Conservation (phyloP, 2,329 filamentous ascomycete species). For the Albifimbria verrucaria region DNA sequence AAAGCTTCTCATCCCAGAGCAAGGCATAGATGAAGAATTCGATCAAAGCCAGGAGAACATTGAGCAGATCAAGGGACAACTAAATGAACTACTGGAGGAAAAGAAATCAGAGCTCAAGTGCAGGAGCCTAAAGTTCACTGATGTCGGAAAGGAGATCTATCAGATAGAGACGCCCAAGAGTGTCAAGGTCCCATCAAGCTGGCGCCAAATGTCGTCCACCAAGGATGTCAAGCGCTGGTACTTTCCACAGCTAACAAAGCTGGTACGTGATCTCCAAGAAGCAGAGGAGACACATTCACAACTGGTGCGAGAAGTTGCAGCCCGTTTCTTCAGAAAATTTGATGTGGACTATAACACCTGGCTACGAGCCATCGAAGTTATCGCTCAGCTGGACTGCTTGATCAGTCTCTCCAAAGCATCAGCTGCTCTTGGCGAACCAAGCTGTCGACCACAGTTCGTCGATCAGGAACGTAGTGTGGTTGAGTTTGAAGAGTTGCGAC, state of each 20-base stretch:
- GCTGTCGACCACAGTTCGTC: slow-evolving; percentile 84
- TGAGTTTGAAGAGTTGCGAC: slow-evolving; percentile 89
- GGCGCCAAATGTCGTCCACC: slow-evolving; percentile 96
- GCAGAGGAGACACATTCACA: slow-evolving; percentile 92
- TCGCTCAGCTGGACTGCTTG: slow-evolving; percentile 90
- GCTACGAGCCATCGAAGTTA: slow-evolving; percentile 84
- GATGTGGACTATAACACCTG: slow-evolving; percentile 82
- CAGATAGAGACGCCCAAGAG: slow-evolving; percentile 87
- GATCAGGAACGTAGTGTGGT: slow-evolving; percentile 80
- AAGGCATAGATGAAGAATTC: slow-evolving; percentile 87
- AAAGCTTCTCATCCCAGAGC: slow-evolving; percentile 79
- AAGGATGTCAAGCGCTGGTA: slow-evolving; percentile 91
- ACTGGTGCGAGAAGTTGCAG: slow-evolving; percentile 80
- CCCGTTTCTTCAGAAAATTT: slow-evolving; percentile 81
- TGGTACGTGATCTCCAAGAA: slow-evolving; percentile 88
- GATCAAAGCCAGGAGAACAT: slow-evolving; percentile 78
- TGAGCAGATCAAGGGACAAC: slow-evolving; percentile 67
- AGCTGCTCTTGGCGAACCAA: slow-evolving; percentile 75
- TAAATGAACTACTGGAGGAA: slow-evolving; percentile 68
- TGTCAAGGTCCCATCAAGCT: slow-evolving; percentile 80
- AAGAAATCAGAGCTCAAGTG: slow-evolving; percentile 73
- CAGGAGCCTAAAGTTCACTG: slow-evolving; percentile 68
- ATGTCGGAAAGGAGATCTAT: slow-evolving; percentile 96
- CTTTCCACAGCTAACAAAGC: slow-evolving; percentile 73
- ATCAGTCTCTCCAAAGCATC: slow-evolving; percentile 92